Evolutionary conservation across 805 yeast genomes (phyloP).

Genomic region (Candida palmyrensis): DNA sequence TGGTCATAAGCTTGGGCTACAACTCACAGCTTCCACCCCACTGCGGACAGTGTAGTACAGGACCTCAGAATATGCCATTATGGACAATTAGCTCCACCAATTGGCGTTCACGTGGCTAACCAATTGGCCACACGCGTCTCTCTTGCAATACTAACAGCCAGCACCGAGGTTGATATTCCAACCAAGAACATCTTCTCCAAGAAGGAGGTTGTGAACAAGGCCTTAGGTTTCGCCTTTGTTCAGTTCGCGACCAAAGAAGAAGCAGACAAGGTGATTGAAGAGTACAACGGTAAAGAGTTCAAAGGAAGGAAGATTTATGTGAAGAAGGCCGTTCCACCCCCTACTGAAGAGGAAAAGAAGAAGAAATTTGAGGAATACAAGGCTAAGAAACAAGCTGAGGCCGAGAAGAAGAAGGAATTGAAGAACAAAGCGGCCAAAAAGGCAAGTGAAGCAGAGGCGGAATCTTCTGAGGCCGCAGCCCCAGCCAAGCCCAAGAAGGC

Average conservation of each 20-base stretch:
- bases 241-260: constrained; percentile 42
- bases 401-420: constrained; percentile 14
- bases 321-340: constrained; percentile 50
- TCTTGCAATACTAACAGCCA: constrained; percentile 9
- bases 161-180: constrained; percentile 48
- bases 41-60: too few species aligned
- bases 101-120: too few species aligned
- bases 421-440: constrained; percentile 11
- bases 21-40: too few species aligned
- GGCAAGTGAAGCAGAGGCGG: constrained; percentile 8
- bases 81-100: too few species aligned
- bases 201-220: constrained; percentile 35
- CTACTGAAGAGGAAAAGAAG: constrained; percentile 40
- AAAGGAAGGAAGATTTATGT: constrained; percentile 46
- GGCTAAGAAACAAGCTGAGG: constrained; percentile 19
- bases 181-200: constrained; percentile 31
- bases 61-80: too few species aligned
- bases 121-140: not conserved
- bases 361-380: constrained; percentile 29
- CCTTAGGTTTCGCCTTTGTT: constrained; percentile 58
- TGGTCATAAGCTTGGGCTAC: too few species aligned
- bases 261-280: constrained; percentile 41
- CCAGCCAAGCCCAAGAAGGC: constrained; percentile 3
- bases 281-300: constrained; percentile 38
- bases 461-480: constrained; percentile 10